Evolutionary conservation across 2,329 filamentous ascomycete species (phyloP).

Genomic region (Pseudocercospora musae): DNA sequence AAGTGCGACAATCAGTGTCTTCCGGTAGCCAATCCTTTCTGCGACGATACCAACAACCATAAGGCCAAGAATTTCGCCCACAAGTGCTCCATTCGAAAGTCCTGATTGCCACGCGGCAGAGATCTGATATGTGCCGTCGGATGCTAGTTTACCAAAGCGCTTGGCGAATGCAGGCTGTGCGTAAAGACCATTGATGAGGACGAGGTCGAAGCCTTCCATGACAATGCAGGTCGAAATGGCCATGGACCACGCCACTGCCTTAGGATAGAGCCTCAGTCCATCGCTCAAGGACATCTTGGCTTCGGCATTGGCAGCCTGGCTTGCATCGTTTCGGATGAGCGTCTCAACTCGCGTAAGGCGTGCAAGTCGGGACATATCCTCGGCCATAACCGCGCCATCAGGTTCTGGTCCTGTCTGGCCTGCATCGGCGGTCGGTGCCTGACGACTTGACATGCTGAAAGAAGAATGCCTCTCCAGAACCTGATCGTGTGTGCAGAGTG

Average conservation of each 20-base stretch:
- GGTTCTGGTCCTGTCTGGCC: not conserved
- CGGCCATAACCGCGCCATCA: not conserved
- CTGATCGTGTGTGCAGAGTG: not conserved
- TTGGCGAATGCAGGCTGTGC: conserved; percentile 33
- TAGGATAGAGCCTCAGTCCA: conserved; percentile 13
- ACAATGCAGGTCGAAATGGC: conserved; percentile 24
- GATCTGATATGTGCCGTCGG: conserved; percentile 45
- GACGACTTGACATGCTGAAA: not conserved
- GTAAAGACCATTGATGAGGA: conserved; percentile 37
- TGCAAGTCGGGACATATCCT: not conserved
- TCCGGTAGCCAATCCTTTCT: conserved; percentile 43
- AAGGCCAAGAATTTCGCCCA: conserved; percentile 59
- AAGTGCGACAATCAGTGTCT: conserved; percentile 60
- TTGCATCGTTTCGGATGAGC: not conserved
- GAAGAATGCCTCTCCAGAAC: not conserved
- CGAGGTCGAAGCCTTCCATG: conserved; percentile 43
- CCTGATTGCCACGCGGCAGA: conserved; percentile 57
- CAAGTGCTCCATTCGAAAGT: conserved; percentile 54
- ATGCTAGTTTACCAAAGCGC: conserved; percentile 40
- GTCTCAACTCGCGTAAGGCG: not conserved
- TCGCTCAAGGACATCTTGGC: conserved; percentile 6
- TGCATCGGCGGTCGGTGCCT: not conserved
- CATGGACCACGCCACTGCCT: conserved; percentile 16
- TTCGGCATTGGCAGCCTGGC: conserved; percentile 1
- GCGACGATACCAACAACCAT: conserved; percentile 64